Conservation (phyloP, 1,139 yeast genomes). For the Magnusiomyces fungicola region DNA sequence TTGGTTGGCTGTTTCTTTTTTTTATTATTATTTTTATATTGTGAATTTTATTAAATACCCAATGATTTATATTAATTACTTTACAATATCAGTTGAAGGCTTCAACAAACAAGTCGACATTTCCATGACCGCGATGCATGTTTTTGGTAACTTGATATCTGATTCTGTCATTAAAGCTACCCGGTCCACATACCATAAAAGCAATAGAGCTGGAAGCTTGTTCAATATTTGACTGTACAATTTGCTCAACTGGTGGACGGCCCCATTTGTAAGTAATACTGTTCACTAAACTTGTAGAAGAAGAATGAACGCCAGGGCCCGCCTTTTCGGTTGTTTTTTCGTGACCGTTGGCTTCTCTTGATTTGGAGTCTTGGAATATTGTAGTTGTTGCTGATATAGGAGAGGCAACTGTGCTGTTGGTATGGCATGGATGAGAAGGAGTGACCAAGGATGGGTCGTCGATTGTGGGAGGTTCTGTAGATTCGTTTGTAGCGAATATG, state of each 20-base stretch:
- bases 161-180: conserved; percentile 32
- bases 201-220: conserved; percentile 30
- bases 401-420: no score
- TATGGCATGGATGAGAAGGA: no score
- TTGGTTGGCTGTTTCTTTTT: no score
- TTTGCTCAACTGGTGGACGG: conserved; percentile 9
- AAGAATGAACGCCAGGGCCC: neutral
- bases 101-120: conserved; percentile 37
- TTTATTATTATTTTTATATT: neutral
- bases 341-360: neutral
- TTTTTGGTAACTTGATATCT: conserved; percentile 26
- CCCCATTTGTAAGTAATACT: neutral
- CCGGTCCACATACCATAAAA: conserved; percentile 36
- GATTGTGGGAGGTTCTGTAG: neutral
- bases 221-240: conserved; percentile 4
- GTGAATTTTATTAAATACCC: neutral
- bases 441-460: neutral
- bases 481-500: conserved; percentile 25
- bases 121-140: conserved; percentile 20
- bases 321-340: neutral
- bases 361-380: no score
- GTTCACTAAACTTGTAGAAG: neutral
- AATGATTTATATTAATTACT: neutral
- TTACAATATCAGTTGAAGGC: conserved; percentile 40
- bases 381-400: no score